Percentiles rank a stretch among this genome's conserved stretches.
Conservation (phyloP, 164 flowering plant species). For the Vitis labrusca region DNA sequence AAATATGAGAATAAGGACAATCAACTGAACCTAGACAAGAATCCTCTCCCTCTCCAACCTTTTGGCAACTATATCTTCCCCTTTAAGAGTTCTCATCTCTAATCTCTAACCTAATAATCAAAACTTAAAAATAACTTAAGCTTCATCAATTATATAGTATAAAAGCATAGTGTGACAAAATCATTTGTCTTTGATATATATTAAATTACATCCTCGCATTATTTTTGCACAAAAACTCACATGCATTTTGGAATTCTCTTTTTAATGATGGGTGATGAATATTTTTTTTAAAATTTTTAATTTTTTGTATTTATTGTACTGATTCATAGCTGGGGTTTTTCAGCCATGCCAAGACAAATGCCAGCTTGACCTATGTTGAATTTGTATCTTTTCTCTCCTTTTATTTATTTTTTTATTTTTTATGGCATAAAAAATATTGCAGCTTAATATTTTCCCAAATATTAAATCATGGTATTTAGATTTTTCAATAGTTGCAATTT, state of each 20-base stretch:
- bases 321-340: not conserved
- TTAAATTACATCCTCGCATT: no score
- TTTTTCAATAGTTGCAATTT: not conserved
- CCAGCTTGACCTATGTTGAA: conserved; percentile 13
- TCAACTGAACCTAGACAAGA: conserved; percentile 13
- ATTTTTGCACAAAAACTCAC: no score
- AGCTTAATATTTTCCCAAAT: no score
- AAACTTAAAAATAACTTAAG: not conserved
- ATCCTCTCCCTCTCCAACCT: conserved; percentile 39
- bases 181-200: no score
- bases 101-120: not conserved
- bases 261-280: no score
- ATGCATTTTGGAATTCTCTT: no score
- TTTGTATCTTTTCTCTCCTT: conserved; percentile 8
- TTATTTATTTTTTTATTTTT: conserved; percentile 3
- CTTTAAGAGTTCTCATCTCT: not conserved
- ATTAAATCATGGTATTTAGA: not conserved
- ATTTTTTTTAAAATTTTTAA: no score
- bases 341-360: conserved; percentile 18
- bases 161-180: no score
- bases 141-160: not conserved
- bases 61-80: conserved; percentile 27
- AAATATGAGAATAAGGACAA: conserved; percentile 16
- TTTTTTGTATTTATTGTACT: no score
- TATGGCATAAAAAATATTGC: not conserved